Percentiles rank a stretch among this genome's conserved stretches.
Conservation (phyloP, 192 early-diverging fungal species). For the Coemansia sp. region DNA sequence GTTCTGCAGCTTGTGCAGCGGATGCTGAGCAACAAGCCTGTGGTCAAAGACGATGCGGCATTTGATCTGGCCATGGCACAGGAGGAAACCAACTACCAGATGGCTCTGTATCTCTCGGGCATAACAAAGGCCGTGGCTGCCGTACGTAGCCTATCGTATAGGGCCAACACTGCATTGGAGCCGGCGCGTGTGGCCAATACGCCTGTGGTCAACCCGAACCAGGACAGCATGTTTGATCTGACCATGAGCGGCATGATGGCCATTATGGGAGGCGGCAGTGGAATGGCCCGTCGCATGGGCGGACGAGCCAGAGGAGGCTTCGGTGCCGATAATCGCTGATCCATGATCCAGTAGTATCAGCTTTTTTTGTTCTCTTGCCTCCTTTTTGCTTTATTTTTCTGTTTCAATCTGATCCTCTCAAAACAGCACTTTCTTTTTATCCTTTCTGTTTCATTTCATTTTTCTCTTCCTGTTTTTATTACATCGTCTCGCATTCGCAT, state of each 20-base stretch:
- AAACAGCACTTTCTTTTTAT: not conserved
- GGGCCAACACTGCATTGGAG: conserved; percentile 38
- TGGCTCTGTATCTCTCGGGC: conserved; percentile 30
- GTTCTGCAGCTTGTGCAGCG: conserved; percentile 52
- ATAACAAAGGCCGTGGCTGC: conserved; percentile 26
- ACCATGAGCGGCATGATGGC: conserved; percentile 25
- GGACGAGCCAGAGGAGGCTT: conserved; percentile 32
- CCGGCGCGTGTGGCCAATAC: conserved; percentile 34
- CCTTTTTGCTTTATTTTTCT: not conserved
- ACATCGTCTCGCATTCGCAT: too few relatives aligned
- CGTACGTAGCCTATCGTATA: conserved; percentile 40
- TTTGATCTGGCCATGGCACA: conserved; percentile 48
- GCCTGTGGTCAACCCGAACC: conserved; percentile 22
- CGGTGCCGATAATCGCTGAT: conserved; percentile 28
- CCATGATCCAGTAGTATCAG: too few relatives aligned
- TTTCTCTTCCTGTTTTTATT: too few relatives aligned
- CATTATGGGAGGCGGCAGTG: conserved; percentile 17
- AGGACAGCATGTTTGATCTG: conserved; percentile 36
- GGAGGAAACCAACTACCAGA: conserved; percentile 51
- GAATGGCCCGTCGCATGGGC: conserved; percentile 10
- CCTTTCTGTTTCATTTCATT: too few relatives aligned
- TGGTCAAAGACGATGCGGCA: conserved; percentile 35
- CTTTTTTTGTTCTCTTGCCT: not conserved
- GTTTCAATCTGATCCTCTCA: too few relatives aligned
- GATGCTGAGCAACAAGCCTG: conserved; percentile 47